Evolutionary conservation across 345 rosid genomes (phyloP).

Genomic region (Microcos paniculata): DNA sequence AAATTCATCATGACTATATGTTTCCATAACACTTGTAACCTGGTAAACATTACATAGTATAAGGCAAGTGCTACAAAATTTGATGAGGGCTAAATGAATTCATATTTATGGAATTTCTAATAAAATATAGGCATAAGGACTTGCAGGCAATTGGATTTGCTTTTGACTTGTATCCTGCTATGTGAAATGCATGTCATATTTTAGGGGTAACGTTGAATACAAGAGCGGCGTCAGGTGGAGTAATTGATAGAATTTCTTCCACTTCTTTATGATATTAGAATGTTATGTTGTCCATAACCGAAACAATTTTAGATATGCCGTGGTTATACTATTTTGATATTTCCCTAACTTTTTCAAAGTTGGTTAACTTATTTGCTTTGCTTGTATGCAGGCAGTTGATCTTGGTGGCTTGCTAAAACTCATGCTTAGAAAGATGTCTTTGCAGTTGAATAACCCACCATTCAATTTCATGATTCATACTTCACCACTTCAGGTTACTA

Average conservation of each 20-base stretch:
- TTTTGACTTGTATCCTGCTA: not conserved
- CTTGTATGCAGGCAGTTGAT: constrained; percentile 60
- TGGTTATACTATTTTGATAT: not conserved
- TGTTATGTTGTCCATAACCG: not conserved
- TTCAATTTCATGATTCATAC: constrained; percentile 91
- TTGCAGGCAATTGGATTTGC: not conserved
- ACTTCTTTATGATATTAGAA: not conserved
- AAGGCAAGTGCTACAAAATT: not conserved
- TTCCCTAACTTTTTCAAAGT: not conserved
- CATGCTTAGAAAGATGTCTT: constrained; percentile 59
- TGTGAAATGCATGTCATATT: not conserved
- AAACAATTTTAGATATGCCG: not conserved
- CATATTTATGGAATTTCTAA: not conserved
- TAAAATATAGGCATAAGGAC: not conserved
- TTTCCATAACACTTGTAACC: not conserved
- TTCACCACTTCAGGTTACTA: constrained; percentile 49
- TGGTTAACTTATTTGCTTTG: not conserved
- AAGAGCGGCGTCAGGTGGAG: not conserved
- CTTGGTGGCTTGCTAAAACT: constrained; percentile 71
- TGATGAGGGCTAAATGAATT: not conserved
- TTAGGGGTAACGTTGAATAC: not conserved
- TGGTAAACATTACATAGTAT: not conserved
- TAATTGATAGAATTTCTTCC: not conserved
- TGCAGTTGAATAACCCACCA: constrained; percentile 66
- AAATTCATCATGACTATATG: not conserved